A percentile compares a stretch with the other conserved stretches of the same genome.
Evolutionary conservation across 164 flowering plant genomes (phyloP).

Genomic region (Kingdonia uniflora): DNA sequence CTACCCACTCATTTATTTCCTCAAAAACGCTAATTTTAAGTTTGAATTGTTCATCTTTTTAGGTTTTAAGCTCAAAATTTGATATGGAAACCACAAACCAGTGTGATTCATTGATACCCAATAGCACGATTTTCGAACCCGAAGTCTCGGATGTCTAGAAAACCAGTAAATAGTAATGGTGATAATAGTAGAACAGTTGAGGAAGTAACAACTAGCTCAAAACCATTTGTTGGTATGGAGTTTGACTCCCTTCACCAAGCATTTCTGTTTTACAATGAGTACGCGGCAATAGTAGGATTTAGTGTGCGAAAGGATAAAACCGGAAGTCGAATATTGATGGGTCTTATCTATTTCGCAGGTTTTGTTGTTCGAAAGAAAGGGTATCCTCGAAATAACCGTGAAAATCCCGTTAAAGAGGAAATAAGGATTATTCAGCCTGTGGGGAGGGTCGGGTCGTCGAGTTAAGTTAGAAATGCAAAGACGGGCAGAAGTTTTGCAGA

Average conservation of each 20-base stretch:
- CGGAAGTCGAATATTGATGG: constrained; percentile 15
- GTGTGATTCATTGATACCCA: no score
- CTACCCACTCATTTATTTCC: no score
- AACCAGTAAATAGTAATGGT: no score
- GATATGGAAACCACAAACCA: no score
- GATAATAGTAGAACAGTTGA: no score
- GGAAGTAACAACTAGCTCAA: no score
- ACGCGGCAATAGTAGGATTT: constrained; percentile 14
- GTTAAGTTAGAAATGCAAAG: constrained; percentile 12
- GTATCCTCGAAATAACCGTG: constrained; percentile 7
- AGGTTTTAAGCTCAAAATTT: no score
- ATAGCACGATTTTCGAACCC: no score
- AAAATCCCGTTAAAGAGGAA: constrained; percentile 7
- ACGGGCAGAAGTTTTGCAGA: constrained; percentile 10
- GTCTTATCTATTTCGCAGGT: constrained; percentile 9
- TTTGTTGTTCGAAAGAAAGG: constrained; percentile 18
- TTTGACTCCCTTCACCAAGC: constrained; percentile 13
- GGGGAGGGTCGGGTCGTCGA: constrained; percentile 3
- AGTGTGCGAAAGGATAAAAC: constrained; percentile 15
- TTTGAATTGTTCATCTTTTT: no score
- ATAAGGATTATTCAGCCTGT: constrained; percentile 8
- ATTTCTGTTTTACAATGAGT: constrained; percentile 13
- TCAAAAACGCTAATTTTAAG: no score
- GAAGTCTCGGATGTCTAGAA: no score
- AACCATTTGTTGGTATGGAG: constrained; percentile 14